Conservation (phyloP, 73 alveolate genomes). For the Effrenium voratum region DNA sequence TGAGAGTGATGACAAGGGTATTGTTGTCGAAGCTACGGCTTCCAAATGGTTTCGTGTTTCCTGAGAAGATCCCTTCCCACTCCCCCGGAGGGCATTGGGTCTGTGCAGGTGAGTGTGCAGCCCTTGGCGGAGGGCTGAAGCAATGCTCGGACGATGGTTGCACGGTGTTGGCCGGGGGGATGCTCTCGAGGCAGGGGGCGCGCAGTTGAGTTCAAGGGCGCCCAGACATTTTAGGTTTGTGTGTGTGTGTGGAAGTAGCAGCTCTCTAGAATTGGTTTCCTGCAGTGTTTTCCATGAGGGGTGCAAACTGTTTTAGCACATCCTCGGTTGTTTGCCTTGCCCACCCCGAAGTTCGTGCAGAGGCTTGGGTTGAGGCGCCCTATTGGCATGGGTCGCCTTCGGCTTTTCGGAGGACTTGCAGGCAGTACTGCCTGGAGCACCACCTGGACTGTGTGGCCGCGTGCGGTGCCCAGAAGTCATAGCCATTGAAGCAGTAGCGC, state of each 20-base stretch:
- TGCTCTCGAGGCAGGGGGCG: slow-evolving; percentile 51
- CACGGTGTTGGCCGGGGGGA: slow-evolving; percentile 76
- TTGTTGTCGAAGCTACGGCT: no score
- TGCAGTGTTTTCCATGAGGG: not conserved
- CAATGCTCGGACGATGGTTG: slow-evolving; percentile 82
- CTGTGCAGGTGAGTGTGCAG: slow-evolving; percentile 57
- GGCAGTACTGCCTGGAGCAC: slow-evolving; percentile 58
- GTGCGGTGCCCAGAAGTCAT: slow-evolving; percentile 12
- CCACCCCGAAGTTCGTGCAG: not conserved
- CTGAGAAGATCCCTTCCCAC: no score
- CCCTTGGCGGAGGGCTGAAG: slow-evolving; percentile 14
- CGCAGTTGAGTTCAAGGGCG: not conserved
- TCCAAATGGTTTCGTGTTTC: no score
- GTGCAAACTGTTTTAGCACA: not conserved
- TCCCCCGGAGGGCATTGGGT: no score
- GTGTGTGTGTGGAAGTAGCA: not conserved
- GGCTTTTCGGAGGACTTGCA: slow-evolving; percentile 49
- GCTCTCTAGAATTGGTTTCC: not conserved
- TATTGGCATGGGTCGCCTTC: not conserved
- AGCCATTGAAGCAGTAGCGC: not conserved
- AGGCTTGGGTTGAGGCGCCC: not conserved
- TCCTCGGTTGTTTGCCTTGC: no score
- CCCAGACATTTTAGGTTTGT: not conserved
- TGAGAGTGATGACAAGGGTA: no score
- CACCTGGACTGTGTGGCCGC: slow-evolving; percentile 46